Conservation (phyloP, 176 grass and related monocot species). For the Leersia perrieri region DNA sequence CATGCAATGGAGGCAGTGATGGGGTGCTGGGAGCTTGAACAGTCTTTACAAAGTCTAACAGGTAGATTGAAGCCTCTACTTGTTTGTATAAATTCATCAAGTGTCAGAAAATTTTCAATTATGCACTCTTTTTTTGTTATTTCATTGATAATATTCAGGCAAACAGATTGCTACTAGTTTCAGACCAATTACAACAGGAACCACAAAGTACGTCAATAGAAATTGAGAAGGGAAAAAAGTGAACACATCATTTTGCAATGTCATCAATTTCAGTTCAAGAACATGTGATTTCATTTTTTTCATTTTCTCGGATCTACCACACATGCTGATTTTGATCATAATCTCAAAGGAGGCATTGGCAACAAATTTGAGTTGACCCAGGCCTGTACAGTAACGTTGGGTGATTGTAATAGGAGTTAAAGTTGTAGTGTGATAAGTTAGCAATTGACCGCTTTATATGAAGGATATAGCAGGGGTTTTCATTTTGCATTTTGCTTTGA, state of each 20-base stretch:
- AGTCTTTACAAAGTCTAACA: slow-evolving; percentile 93
- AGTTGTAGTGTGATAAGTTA: not conserved
- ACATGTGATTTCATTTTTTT: not conserved
- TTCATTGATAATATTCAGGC: not conserved
- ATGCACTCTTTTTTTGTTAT: not conserved
- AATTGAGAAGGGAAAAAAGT: not conserved
- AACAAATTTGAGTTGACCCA: not conserved
- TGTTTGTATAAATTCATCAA: slow-evolving; percentile 3
- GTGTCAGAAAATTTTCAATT: not conserved
- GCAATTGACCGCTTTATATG: not conserved
- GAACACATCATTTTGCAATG: not conserved
- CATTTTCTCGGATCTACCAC: not conserved
- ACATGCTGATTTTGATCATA: not conserved
- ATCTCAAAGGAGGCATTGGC: not conserved
- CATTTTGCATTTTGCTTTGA: not conserved
- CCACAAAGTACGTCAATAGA: not conserved
- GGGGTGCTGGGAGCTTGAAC: slow-evolving; percentile 99
- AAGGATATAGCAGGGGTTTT: not conserved
- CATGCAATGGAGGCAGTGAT: slow-evolving; percentile 99
- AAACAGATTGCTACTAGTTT: not conserved
- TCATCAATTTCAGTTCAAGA: not conserved
- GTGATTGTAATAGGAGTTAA: not conserved
- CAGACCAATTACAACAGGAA: not conserved
- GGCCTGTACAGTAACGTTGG: not conserved
- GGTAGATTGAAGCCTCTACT: slow-evolving; percentile 41